Conservation (phyloP, 2,329 filamentous ascomycete genomes). For the Colletotrichum destructivum region DNA sequence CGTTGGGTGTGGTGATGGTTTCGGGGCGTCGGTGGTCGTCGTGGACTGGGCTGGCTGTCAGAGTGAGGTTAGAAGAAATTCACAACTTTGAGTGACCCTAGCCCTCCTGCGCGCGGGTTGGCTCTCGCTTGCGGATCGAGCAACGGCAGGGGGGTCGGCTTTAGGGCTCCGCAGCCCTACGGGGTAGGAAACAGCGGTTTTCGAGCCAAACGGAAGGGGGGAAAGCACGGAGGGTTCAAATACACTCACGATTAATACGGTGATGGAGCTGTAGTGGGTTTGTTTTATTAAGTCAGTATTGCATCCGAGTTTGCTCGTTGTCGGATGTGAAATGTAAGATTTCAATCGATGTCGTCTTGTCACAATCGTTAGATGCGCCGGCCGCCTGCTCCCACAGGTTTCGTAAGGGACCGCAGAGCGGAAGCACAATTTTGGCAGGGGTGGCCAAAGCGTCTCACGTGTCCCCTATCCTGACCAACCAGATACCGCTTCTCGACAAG, state of each 20-base stretch:
- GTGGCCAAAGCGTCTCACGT: too few relatives aligned
- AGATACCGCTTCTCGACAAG: too few relatives aligned
- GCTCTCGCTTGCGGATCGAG: slow-evolving; percentile 63
- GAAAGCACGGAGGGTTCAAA: slow-evolving; percentile 10
- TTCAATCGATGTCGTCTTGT: slow-evolving; percentile 1
- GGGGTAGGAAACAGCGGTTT: slow-evolving; percentile 21
- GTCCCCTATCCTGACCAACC: too few relatives aligned
- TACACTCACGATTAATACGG: slow-evolving; percentile 4
- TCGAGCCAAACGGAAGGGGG: slow-evolving; percentile 27
- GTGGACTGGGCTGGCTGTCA: slow-evolving; percentile 48
- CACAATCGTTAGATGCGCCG: background rate
- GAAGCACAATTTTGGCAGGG: too few relatives aligned
- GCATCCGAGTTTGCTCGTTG: background rate
- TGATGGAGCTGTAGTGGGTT: too few relatives aligned
- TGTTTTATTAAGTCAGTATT: background rate
- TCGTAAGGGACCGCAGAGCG: too few relatives aligned
- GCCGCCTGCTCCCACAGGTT: background rate
- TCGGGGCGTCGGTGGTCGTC: slow-evolving; percentile 62
- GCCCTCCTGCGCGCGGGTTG: slow-evolving; percentile 52
- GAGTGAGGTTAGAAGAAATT: slow-evolving; percentile 58
- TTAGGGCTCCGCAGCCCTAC: slow-evolving; percentile 61
- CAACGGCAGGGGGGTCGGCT: slow-evolving; percentile 45
- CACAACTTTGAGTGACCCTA: slow-evolving; percentile 61
- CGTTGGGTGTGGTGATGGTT: slow-evolving; percentile 68
- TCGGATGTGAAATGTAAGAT: slow-evolving; percentile 2